Evolutionary conservation across 176 grass and related monocot genomes (phyloP), one percentile per base, ranked within the genome.

Genomic region (Bromus sterilis): DNA sequence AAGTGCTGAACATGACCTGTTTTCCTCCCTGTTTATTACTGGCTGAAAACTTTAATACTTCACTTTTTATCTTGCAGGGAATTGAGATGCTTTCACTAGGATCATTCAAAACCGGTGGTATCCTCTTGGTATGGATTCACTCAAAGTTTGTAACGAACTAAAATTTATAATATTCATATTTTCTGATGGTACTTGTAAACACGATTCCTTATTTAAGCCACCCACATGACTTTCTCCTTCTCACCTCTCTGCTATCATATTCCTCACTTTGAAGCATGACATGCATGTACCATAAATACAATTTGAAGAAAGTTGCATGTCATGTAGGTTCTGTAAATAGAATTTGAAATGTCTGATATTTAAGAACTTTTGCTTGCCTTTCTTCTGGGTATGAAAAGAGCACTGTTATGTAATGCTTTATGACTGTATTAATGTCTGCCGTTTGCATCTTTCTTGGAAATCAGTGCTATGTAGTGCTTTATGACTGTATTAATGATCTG

Each of bases 21-120:
- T 70, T 71, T 63, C 33, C 10, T 15, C 63, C 28, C 61, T 35
- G 13, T 15, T 56, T 49, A 71, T 80, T 70, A 66, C 14, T 74
- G 68, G 25, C 26, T 31, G 6, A 56, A 16, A 77, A 37, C 14
- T 64, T 62, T 71, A 41, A 37, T 62, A 18, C 33, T 46, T 59
- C 29, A 31, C 23, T 49, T 73, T 83, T 9, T 67, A 15, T 80
- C 81, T 87, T 71, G 25, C 81, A 99, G 91, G 97, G 97, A 55
- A 96, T 99, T 66, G 93, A 99, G 62, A 99, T 99, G 93, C 83
- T 99, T 18, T 99, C 97, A 16, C 79, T 99, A 78, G 97, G 97
- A 63, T 99, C 97, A 65, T 99, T 99, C 71, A 95, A 93, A 88
- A 99, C 97, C 34, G 97, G 97, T 85, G 97, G 87, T 14, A 99